phyloP scores from a whole-genome alignment of 495 filamentous ascomycete genomes.

The Chaetomium tenue region DNA sequence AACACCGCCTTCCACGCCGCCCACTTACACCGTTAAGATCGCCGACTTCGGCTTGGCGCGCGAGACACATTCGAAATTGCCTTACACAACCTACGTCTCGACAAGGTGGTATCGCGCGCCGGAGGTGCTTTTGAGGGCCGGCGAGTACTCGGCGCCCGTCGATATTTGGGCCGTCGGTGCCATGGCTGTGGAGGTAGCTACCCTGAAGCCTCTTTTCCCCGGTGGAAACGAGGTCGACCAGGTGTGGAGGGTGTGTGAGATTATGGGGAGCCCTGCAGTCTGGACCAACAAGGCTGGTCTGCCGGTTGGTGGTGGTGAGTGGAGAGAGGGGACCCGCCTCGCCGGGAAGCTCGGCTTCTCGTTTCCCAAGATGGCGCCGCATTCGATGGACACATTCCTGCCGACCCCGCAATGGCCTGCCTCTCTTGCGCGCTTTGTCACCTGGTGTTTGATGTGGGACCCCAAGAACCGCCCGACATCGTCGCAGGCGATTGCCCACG shows the following conservation, averaged over 20 bases:
- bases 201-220: constrained; percentile 94
- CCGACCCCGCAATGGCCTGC: constrained; percentile 88
- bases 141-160: constrained; percentile 95
- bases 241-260: constrained; percentile 98
- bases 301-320: constrained; percentile 93
- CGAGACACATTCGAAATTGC: constrained; percentile 92
- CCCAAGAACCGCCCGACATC: constrained; percentile 93
- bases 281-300: constrained; percentile 91
- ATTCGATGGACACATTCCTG: constrained; percentile 92
- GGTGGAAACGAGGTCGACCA: constrained; percentile 98
- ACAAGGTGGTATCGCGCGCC: constrained; percentile 98
- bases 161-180: constrained; percentile 99
- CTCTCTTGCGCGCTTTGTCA: constrained; percentile 86
- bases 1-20: constrained; percentile 91
- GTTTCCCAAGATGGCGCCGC: constrained; percentile 99
- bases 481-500: constrained; percentile 84
- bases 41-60: constrained; percentile 98
- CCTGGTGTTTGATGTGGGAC: constrained; percentile 99
- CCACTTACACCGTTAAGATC: constrained; percentile 94
- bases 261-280: constrained; percentile 98
- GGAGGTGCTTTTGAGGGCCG: constrained; percentile 89
- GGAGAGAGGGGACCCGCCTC: constrained; percentile 89
- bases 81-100: constrained; percentile 98
- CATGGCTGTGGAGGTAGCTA: constrained; percentile 99
- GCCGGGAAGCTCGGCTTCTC: constrained; percentile 97